Evolutionary conservation across 1,139 yeast genomes (phyloP), one percentile per base, ranked within the genome.

Genomic region (Meyerozyma athensensis): DNA sequence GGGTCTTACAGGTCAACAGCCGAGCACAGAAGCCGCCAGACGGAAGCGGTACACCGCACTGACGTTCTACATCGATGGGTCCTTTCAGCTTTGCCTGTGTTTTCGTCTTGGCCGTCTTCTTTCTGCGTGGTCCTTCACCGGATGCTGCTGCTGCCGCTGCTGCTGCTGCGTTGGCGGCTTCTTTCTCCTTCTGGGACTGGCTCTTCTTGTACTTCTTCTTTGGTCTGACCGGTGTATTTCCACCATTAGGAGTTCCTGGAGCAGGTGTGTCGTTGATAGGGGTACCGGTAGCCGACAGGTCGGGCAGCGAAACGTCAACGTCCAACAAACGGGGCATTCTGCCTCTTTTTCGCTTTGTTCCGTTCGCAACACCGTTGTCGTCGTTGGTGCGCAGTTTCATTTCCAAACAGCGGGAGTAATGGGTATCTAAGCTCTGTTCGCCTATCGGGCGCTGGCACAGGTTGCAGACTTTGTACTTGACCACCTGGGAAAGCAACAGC

Each of bases 1-100:
- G 98, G 1, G 97, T 89, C 57, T 92, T 92, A 71, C 98, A 92
- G 0, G 98, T 92, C 44, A 92, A 69, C 0, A 97, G 87, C 39
- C 98, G 74, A 5, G 97, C 96, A 70, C 98, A 92, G 51, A 80
- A 80, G 0, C 95, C 95, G 8, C 97, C 97, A 44, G 83, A 83
- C 0, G 96, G 89, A 43, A 92, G 63, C 3, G 90, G 86, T 6
- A 92, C 98, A 58, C 98, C 98, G 70, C 98, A 92, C 60, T 92
- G 97, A 47, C 78, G 82, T 56, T 92, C 97, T 33, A 92, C 95
- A 59, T 92, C 96, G 30, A 90, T 95, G 0, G 90, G 86, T 3
- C 87, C 92, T 48, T 84, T 86, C 26, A 75, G 71, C 50, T 83
- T 83, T 1, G 82, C 71, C 21, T 70, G 68, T 7, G 77, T 52